Conservation (phyloP, 2,329 filamentous ascomycete species). For the Ciborinia camelliae region DNA sequence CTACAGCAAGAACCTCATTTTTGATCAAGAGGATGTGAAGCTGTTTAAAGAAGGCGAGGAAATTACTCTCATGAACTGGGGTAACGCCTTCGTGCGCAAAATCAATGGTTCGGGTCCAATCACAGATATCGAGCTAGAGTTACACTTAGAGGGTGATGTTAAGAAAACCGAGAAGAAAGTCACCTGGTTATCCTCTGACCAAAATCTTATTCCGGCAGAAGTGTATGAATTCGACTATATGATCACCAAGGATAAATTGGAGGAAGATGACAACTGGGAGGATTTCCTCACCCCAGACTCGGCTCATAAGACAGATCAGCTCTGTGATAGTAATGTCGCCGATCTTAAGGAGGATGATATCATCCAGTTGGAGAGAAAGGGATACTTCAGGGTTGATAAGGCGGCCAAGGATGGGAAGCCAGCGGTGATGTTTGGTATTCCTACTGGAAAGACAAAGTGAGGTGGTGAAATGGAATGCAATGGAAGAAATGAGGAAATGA, state of each 20-base stretch:
- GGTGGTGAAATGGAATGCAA: background rate
- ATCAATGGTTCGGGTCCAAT: constrained; percentile 59
- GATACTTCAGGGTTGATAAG: constrained; percentile 82
- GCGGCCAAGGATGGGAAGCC: constrained; percentile 55
- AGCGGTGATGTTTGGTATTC: constrained; percentile 66
- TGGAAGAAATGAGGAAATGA: background rate
- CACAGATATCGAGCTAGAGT: constrained; percentile 70
- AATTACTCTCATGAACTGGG: constrained; percentile 96
- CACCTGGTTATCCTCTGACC: constrained; percentile 81
- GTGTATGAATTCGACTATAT: constrained; percentile 94
- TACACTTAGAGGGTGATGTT: constrained; percentile 90
- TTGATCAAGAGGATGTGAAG: constrained; percentile 85
- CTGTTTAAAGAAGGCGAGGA: constrained; percentile 82
- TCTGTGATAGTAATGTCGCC: constrained; percentile 77
- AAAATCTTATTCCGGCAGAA: constrained; percentile 76
- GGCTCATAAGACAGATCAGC: constrained; percentile 67
- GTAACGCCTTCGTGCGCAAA: constrained; percentile 76
- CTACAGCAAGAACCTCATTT: constrained; percentile 69
- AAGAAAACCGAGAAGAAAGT: constrained; percentile 97
- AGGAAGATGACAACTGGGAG: constrained; percentile 81
- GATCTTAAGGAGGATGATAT: constrained; percentile 83
- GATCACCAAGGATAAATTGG: constrained; percentile 90
- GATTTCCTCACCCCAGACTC: constrained; percentile 75
- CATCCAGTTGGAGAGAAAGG: constrained; percentile 91
- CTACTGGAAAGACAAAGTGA: constrained; percentile 56